Percentiles rank a stretch among this genome's conserved stretches.
phyloP scores from a whole-genome alignment of 805 yeast species.

The Wickerhamiella vanderwaltii region DNA sequence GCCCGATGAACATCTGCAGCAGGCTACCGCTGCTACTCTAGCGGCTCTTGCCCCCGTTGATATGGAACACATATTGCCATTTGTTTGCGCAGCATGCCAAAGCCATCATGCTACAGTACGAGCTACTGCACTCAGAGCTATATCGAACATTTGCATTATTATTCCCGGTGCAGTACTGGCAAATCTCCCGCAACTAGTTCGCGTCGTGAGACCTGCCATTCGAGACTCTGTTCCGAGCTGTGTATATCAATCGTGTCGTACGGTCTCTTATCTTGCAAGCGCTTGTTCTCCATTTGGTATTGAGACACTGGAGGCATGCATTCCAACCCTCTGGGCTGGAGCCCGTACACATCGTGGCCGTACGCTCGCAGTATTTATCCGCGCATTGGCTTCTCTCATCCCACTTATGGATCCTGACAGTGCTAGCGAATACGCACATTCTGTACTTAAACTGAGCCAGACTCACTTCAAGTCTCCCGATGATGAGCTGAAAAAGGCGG shows the following conservation, averaged over 20 bases:
- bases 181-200: slow-evolving; percentile 51
- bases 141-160: slow-evolving; percentile 62
- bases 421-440: slow-evolving; percentile 63
- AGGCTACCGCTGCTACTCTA: slow-evolving; percentile 61
- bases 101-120: slow-evolving; percentile 72
- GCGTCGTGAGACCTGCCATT: slow-evolving; percentile 45
- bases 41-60: slow-evolving; percentile 69
- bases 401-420: slow-evolving; percentile 82
- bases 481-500: slow-evolving; percentile 72
- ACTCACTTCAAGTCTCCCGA: slow-evolving; percentile 74
- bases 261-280: slow-evolving; percentile 66
- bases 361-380: slow-evolving; percentile 59
- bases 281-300: slow-evolving; percentile 80
- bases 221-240: slow-evolving; percentile 58
- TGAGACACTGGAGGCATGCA: slow-evolving; percentile 62
- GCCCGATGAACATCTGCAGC: slow-evolving; percentile 68
- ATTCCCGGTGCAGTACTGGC: slow-evolving; percentile 69
- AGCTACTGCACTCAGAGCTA: slow-evolving; percentile 65
- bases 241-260: slow-evolving; percentile 55
- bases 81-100: slow-evolving; percentile 64
- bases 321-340: slow-evolving; percentile 76
- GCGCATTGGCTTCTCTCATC: slow-evolving; percentile 64
- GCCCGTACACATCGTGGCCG: slow-evolving; percentile 66
- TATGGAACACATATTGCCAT: slow-evolving; percentile 67
- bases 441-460: slow-evolving; percentile 51